Evolutionary conservation across 495 filamentous ascomycete genomes (phyloP), one percentile per base, ranked within the genome.

Genomic region (Talaromyces trachyspermus): DNA sequence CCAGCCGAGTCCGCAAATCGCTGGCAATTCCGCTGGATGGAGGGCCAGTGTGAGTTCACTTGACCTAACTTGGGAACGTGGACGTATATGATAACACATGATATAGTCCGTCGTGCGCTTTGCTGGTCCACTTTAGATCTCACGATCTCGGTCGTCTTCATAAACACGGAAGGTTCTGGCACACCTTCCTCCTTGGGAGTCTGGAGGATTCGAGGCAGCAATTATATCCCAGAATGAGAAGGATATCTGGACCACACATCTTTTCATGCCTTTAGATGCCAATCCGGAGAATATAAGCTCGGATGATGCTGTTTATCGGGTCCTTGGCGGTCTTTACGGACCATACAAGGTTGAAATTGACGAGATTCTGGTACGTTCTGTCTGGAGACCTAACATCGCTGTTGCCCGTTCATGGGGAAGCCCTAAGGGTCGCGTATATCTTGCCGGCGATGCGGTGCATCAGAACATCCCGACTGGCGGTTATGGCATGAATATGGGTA

Each of bases 381-480:
- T 43, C 3, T 66, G 47, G 42, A 37, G 49, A 26, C 56, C 64
- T 5, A 61, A 38, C 20, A 20, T 63, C n/a, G 46, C 46, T 10
- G 26, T 65, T 11, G 58, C 64, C 6, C 17, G 51, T 6, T 14
- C 18, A 1, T 62, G 53, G 9, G 2, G 4, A 6, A 17, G 15
- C n/a, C 12, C 15, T 11, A 24, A 63, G 17, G 45, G 55, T 10
- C 62, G 70, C 3, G 51, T 80, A 4, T 71, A 79, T 27, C 58
- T 80, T 1, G 74, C 69, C 6, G 77, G 76, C 12, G 77, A 80
- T 56, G 63, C 75, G 23, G 55, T 51, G 18, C 62, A 65, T 42
- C 52, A 46, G 12, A 51, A 51, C 6, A 49, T 52, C 22, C 54
- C 62, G 14, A 27, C 51, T 12, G 64, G 62, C 12, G 62, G 62